Percentiles rank a stretch among this genome's conserved stretches.
Evolutionary conservation across 2,329 filamentous ascomycete species (phyloP).

Genomic region (Beauveria sp.): DNA sequence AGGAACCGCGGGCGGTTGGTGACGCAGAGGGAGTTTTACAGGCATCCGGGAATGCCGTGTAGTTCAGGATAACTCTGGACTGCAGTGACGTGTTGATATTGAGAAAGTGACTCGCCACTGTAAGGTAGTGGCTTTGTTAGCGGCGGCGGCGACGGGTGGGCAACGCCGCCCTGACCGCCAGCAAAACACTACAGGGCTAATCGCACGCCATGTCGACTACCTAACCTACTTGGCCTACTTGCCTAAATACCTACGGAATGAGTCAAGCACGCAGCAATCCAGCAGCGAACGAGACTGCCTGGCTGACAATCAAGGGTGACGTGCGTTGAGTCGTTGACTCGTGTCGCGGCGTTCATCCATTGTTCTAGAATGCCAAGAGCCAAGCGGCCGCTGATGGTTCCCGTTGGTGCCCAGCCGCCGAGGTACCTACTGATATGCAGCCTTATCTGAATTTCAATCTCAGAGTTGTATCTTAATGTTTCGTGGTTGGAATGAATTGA

Average conservation of each 20-base stretch:
- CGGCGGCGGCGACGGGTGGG: not conserved
- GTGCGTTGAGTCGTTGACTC: not conserved
- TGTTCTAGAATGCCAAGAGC: slow-evolving; percentile 2
- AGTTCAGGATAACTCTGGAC: too few relatives aligned
- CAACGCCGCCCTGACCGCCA: not conserved
- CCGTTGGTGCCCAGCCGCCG: not conserved
- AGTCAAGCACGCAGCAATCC: not conserved
- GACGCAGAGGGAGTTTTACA: not conserved
- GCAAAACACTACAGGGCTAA: not conserved
- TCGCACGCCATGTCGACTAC: not conserved
- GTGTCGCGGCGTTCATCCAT: not conserved
- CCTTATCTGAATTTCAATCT: not conserved
- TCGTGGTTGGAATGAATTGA: too few relatives aligned
- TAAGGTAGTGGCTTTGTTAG: not conserved
- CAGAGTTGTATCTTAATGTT: not conserved
- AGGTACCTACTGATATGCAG: not conserved
- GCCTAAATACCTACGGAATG: too few relatives aligned
- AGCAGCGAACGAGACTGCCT: not conserved
- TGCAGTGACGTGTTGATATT: not conserved
- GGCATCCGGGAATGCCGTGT: not conserved
- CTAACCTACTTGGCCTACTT: too few relatives aligned
- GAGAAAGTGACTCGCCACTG: too few relatives aligned
- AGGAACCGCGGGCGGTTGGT: not conserved
- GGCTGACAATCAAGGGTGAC: not conserved
- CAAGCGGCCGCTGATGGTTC: not conserved